Conservation (phyloP, 768 basidiomycete genomes). For the Russula griseocarnosa region DNA sequence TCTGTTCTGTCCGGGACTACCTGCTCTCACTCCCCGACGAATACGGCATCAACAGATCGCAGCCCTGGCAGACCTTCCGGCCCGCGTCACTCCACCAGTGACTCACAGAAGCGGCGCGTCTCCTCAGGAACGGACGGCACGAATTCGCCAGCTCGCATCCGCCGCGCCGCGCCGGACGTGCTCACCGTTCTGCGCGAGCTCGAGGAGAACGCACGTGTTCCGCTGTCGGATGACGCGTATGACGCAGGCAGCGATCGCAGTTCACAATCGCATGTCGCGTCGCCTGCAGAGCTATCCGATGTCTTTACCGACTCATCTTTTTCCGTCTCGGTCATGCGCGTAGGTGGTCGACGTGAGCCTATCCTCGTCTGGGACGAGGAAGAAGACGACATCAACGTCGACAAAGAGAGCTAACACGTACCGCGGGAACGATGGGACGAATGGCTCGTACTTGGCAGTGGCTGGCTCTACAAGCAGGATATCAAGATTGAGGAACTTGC, state of each 20-base stretch:
- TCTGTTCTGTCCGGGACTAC: conserved; percentile 82
- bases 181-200: conserved; percentile 72
- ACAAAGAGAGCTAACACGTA: conserved; percentile 44
- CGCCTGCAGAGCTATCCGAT: conserved; percentile 37
- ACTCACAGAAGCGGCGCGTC: conserved; percentile 37
- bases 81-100: conserved; percentile 40
- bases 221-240: conserved; percentile 74
- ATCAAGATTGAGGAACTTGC: conserved; percentile 48
- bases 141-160: conserved; percentile 65
- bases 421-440: conserved; percentile 76
- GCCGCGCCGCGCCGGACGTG: conserved; percentile 78
- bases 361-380: conserved; percentile 85
- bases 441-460: conserved; percentile 70
- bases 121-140: conserved; percentile 38
- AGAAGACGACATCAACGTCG: conserved; percentile 44
- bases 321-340: conserved; percentile 64
- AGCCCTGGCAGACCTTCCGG: conserved; percentile 44
- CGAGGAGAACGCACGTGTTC: conserved; percentile 73
- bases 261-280: conserved; percentile 42
- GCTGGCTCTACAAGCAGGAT: conserved; percentile 72
- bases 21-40: conserved; percentile 79
- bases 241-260: conserved; percentile 69
- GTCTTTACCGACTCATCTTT: conserved; percentile 52
- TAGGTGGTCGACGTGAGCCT: conserved; percentile 57
- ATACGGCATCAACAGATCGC: conserved; percentile 28